Evolutionary conservation across 805 yeast genomes (phyloP), one percentile per base, ranked within the genome.

Genomic region (Candida broadrunensis): DNA sequence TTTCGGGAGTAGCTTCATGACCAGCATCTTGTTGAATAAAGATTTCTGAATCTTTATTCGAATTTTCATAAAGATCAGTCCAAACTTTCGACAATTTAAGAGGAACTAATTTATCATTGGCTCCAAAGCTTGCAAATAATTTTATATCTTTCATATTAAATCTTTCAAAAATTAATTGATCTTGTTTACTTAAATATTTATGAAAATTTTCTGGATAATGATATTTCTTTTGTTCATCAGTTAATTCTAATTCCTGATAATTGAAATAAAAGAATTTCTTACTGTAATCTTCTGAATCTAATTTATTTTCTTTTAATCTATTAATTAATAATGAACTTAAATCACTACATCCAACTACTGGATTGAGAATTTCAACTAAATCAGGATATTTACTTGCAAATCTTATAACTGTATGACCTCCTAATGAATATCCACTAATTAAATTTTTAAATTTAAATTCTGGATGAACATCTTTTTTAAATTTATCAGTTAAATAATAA

Each of bases 331-430:
- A 58, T 7, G 70, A 54, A 9, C 75, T 57, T 43, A 79, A 55
- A 42, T 72, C 73, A 7, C 73, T 66, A 41, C 75, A 65, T 3
- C 82, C 82, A 35, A 80, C 63, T 19, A 77, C 65, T 1, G 83
- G 82, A 31, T 72, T 70, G 13, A 73, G 63, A 21, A 64, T 63
- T 13, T 59, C 55, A 14, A 72, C 68, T 38, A 53, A 47, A 3
- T 64, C 54, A 3, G 77, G 72, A 48, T 65, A 62, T 44, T 49
- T 50, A 36, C 57, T 51, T 16, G 67, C 78, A 55, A 58, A 67
- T 48, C 72, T 57, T 63, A 77, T 75, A 23, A 72, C 63, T n/a
- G 72, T 63, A 54, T 80, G 83, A 0, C 79, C 85, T 2, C 85
- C 84, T 34, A 78, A 61, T 0, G 83, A 77, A 31, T 65, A 64